Base-by-base conservation (phyloP, 495 filamentous ascomycete genomes). In the Aspergillus cristatus region DNA sequence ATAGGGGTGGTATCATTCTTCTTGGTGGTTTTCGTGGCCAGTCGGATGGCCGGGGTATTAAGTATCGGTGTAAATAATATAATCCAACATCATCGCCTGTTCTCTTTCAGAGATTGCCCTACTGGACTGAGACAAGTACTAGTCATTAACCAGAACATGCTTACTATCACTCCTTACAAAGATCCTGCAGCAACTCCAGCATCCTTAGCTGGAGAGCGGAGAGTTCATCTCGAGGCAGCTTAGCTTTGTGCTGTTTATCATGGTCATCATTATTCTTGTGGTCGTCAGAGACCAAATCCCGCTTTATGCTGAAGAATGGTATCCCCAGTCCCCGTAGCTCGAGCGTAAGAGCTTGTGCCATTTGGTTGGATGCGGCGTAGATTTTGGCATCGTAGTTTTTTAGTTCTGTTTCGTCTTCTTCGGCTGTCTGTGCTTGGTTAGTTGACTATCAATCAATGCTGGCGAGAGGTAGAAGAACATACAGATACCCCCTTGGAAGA, bases 261-360 rank as follows among this genome's bases (percentile, higher is more conserved):
- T n/a, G n/a, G n/a, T n/a, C n/a, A 24, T 24, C 20, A 4, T 24
- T 24, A 24, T 8, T 24, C 4, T 24, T 8, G 8, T 4, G 8
- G 8, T 24, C 20, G 8, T 24, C 20, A 24, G 20, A 24, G 8
- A 79, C 55, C 24, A 79, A 45, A 10, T 60, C 54, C 17, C 48
- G 44, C 29, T 57, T 60, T 7, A 70, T 60, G 26, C 65, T 68
- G 51, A 85, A 86, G 50, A 85, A 84, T 1, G 82, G 82, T 24
- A 85, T 74, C 3, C 71, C 70, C 37, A 82, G 48, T 6, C 46
- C 61, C 25, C 67, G 65, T 16, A 86, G 53, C 47, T 81, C 78
- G 10, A 52, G 40, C 6, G 52, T 57, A 51, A 79, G 72, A 4
- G 74, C 70, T 7, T 64, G 57, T 1, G 70, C 67, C 79, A 86